Base-by-base conservation (phyloP, 495 filamentous ascomycete species). In the Hypoxylon perforatum region DNA sequence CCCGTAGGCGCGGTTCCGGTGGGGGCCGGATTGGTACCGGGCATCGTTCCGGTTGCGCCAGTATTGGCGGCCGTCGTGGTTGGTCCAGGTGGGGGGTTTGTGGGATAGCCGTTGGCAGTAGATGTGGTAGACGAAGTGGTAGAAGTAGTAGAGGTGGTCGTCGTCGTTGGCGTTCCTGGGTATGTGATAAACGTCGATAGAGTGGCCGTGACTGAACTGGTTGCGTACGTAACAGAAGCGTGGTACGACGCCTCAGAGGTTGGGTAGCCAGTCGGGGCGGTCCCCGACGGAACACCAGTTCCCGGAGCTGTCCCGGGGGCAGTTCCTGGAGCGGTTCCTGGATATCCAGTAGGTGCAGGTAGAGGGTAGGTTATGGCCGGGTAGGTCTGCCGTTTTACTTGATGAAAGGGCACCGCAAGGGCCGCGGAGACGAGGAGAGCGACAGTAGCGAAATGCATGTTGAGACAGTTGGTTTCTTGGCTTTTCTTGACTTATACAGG, bases 381-480 rank as follows among this genome's bases (percentile, higher is more conserved):
- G 5, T 7, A 23, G 5, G 15, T 44, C 11, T 44, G 35, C 12
- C 33, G 21, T 15, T 12, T 11, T 38, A 53, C 33, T 5, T 38
- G 35, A 3, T 18, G 49, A 56, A 58, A 63, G 4, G 66, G 66
- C 15, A 49, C 66, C 60, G 66, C 66, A 19, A 64, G 50, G 46
- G 60, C 66, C 14, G 50, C 57, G 38, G 66, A 61, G 60, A 56
- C 55, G 33, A 69, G 38, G 47, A 69, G 38, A 47, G 66, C 53
- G 50, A 69, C 55, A 41, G 42, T 61, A 21, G 54, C 46, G 66
- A 63, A 63, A 41, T 64, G 21, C 66, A 69, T 69, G 2, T 44
- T 66, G 63, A 52, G 4, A 39, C 10, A 14, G 8, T 21, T 30
- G 2, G 18, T 62, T 46, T 18, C 14, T 65, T 56, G 15, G 25